Percentiles rank a stretch among this genome's conserved stretches.
Conservation (phyloP, 495 filamentous ascomycete genomes). For the Venustampulla echinocandica region DNA sequence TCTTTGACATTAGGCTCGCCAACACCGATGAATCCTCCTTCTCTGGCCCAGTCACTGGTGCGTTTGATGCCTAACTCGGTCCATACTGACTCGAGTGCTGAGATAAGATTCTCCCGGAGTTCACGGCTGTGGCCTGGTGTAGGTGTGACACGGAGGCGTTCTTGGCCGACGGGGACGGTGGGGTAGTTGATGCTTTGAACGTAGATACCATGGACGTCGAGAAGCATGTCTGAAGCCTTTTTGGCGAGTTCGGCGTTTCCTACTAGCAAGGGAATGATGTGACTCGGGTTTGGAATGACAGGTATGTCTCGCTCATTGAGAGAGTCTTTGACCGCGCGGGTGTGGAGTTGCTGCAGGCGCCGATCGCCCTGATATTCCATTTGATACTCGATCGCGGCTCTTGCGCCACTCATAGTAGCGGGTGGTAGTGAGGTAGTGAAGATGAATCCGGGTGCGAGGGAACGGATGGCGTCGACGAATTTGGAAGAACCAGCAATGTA, state of each 20-base stretch:
- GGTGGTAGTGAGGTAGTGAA: conserved; percentile 96
- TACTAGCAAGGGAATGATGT: conserved; percentile 91
- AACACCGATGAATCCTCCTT: conserved; percentile 91
- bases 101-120: conserved; percentile 76
- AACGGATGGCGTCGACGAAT: conserved; percentile 91
- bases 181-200: conserved; percentile 99
- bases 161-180: conserved; percentile 91
- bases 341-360: conserved; percentile 88
- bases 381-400: conserved; percentile 89
- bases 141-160: conserved; percentile 89
- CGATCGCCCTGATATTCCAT: conserved; percentile 71
- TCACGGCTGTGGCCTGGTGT: conserved; percentile 83
- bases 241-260: conserved; percentile 93
- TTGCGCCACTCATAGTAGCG: conserved; percentile 92
- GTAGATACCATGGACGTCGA: conserved; percentile 85
- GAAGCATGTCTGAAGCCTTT: conserved; percentile 75
- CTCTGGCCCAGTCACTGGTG: conserved; percentile 78
- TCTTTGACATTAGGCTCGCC: conserved; percentile 55
- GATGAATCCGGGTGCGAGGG: conserved; percentile 94
- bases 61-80: conserved; percentile 79
- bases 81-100: conserved; percentile 83
- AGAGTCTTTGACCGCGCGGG: conserved; percentile 77
- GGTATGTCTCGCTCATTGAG: conserved; percentile 74
- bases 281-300: conserved; percentile 95
- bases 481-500: conserved; percentile 89